Percentiles rank a stretch among this genome's conserved stretches.
phyloP scores from a whole-genome alignment of 1,284 basidiomycete species.

The Cutaneotrichosporon sp. region DNA sequence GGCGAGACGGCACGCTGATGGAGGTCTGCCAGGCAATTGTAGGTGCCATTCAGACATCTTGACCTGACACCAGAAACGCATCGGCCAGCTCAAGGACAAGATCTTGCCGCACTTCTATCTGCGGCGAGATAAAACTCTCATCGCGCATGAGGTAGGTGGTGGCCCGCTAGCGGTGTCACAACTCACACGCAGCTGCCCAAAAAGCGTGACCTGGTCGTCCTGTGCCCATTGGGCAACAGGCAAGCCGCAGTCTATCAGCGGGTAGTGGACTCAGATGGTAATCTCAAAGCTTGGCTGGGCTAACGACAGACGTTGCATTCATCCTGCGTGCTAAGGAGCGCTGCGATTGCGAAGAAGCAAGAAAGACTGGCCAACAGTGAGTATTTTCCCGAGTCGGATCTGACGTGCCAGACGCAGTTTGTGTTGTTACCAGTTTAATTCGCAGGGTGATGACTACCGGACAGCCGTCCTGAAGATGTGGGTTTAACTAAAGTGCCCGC shows the following conservation, averaged over 20 bases:
- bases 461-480: constrained; percentile 37
- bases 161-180: background rate
- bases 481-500: background rate
- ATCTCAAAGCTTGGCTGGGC: background rate
- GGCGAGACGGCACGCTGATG: constrained; percentile 42
- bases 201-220: constrained; percentile 52
- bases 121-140: constrained; percentile 50
- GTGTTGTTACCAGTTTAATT: constrained; percentile 27
- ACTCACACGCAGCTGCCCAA: constrained; percentile 43
- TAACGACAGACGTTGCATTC: constrained; percentile 42
- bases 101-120: constrained; percentile 52
- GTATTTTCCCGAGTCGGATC: constrained; percentile 5
- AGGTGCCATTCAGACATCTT: background rate
- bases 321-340: constrained; percentile 47
- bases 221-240: constrained; percentile 50
- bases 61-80: constrained; percentile 7
- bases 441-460: constrained; percentile 24
- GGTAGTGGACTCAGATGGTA: constrained; percentile 43
- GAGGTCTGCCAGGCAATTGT: constrained; percentile 44
- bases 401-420: constrained; percentile 23
- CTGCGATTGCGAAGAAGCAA: constrained; percentile 48
- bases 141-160: constrained; percentile 43
- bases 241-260: constrained; percentile 49
- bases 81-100: constrained; percentile 31
- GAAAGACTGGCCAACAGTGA: constrained; percentile 24